Conservation (phyloP, 2,329 filamentous ascomycete species). For the Botrytis squamosa region DNA sequence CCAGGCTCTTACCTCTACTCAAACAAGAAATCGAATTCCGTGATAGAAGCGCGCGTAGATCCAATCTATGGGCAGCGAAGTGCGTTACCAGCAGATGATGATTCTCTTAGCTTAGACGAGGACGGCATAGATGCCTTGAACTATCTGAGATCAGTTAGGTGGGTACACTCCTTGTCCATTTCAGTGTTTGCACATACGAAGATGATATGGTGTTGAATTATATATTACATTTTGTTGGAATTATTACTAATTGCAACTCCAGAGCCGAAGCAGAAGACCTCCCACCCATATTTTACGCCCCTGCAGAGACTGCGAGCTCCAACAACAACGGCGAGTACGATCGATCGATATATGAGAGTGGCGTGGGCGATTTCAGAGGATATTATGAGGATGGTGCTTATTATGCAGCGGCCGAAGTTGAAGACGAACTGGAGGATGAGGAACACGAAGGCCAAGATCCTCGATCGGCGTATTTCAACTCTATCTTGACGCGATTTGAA, state of each 20-base stretch:
- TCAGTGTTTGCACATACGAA: neutral
- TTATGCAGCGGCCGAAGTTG: slow-evolving; percentile 49
- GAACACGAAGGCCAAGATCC: slow-evolving; percentile 44
- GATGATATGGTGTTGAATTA: slow-evolving; percentile 44
- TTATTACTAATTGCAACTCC: slow-evolving; percentile 45
- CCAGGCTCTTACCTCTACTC: slow-evolving; percentile 21
- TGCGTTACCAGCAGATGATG: slow-evolving; percentile 61
- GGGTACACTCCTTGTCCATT: slow-evolving; percentile 39
- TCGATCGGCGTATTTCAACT: slow-evolving; percentile 63
- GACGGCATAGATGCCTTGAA: slow-evolving; percentile 64
- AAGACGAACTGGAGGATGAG: slow-evolving; percentile 41
- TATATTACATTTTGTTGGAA: slow-evolving; percentile 17
- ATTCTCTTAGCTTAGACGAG: slow-evolving; percentile 62
- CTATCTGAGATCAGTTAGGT: slow-evolving; percentile 72
- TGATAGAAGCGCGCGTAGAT: slow-evolving; percentile 47
- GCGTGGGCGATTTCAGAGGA: slow-evolving; percentile 55
- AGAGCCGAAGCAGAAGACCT: slow-evolving; percentile 75
- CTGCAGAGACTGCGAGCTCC: slow-evolving; percentile 44
- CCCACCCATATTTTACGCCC: slow-evolving; percentile 68
- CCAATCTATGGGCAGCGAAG: slow-evolving; percentile 69
- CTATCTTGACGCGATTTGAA: slow-evolving; percentile 64
- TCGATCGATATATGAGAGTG: slow-evolving; percentile 50
- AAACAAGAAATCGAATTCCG: slow-evolving; percentile 25
- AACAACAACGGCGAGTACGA: slow-evolving; percentile 29
- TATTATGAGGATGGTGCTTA: slow-evolving; percentile 80